A percentile compares a stretch with the other conserved stretches of the same genome.
These are phyloP conservation scores for Hypoxylon sp. DNA, from an alignment of 2,329 filamentous ascomycete genomes.

Conservation along the genomic window DNA sequence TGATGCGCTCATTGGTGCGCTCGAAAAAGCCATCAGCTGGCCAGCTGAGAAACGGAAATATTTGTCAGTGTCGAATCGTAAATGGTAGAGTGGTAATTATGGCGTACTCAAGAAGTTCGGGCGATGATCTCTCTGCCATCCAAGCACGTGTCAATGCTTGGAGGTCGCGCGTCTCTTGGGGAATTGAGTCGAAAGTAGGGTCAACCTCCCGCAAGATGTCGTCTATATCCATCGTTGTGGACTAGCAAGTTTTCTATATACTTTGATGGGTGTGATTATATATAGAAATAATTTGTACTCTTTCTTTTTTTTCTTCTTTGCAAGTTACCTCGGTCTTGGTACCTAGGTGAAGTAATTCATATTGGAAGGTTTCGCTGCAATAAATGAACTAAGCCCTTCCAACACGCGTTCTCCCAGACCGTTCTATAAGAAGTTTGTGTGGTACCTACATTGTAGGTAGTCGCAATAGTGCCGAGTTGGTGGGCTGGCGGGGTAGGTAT, in stretches of 20 bases:
- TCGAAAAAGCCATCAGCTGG: constrained; percentile 82
- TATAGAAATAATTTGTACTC: background rate
- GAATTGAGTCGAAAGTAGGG: constrained; percentile 67
- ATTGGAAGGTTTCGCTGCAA: background rate
- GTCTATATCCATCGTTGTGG: constrained; percentile 78
- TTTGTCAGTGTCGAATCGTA: constrained; percentile 27
- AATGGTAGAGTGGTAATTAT: background rate
- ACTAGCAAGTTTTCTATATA: constrained; percentile 6
- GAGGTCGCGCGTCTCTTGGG: constrained; percentile 79
- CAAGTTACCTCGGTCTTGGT: background rate
- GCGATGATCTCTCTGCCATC: constrained; percentile 91
- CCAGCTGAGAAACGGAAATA: constrained; percentile 64
- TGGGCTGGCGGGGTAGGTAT: constrained; percentile 23
- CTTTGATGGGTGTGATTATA: background rate
- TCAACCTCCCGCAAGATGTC: constrained; percentile 84
- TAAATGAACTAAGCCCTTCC: background rate
- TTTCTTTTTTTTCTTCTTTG: background rate
- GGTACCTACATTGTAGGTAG: too few relatives aligned
- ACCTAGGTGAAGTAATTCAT: background rate
- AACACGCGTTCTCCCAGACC: background rate
- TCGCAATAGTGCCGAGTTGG: constrained; percentile 13
- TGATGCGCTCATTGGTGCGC: constrained; percentile 81
- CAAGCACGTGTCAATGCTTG: constrained; percentile 92
- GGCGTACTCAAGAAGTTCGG: constrained; percentile 85
- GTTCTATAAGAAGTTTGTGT: background rate